These are phyloP conservation scores for Carex kokanica DNA, from an alignment of 176 grass and related monocot genomes.

Conservation along the genomic window DNA sequence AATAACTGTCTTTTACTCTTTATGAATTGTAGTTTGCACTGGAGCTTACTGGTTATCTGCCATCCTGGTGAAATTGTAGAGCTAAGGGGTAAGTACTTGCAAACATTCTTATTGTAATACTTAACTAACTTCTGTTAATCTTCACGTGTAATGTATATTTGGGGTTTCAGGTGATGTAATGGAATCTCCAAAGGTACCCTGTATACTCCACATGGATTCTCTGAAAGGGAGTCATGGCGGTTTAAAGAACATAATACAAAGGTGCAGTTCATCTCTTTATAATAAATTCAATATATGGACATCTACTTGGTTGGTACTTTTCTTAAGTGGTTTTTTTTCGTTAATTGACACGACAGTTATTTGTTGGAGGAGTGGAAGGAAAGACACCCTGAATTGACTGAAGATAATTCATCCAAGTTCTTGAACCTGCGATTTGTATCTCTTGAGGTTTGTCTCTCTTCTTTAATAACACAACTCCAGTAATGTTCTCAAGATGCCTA, in stretches of 20 bases:
- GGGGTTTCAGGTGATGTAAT: constrained; percentile 43
- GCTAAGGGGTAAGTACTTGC: constrained; percentile 44
- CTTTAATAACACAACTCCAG: background rate
- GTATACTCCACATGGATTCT: constrained; percentile 98
- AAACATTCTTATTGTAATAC: constrained; percentile 15
- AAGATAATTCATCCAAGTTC: constrained; percentile 63
- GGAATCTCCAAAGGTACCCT: constrained; percentile 56
- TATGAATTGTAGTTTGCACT: constrained; percentile 69
- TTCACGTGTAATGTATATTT: constrained; percentile 30
- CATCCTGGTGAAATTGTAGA: constrained; percentile 75
- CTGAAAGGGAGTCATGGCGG: constrained; percentile 93
- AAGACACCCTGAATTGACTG: constrained; percentile 56
- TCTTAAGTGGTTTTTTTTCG: background rate
- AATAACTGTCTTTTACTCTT: background rate
- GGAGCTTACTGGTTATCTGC: constrained; percentile 95
- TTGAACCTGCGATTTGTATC: constrained; percentile 87
- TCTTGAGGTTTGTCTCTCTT: constrained; percentile 71
- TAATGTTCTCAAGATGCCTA: constrained; percentile 4
- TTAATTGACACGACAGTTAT: constrained; percentile 58
- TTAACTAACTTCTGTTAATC: constrained; percentile 27
- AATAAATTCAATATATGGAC: background rate
- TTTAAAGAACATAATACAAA: constrained; percentile 95
- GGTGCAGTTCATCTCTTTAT: constrained; percentile 36
- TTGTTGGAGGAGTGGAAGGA: constrained; percentile 99
- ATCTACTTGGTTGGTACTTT: constrained; percentile 12